Evolutionary conservation across 1,284 basidiomycete species (phyloP).

Genomic region (Lignosus rhinocerotis): DNA sequence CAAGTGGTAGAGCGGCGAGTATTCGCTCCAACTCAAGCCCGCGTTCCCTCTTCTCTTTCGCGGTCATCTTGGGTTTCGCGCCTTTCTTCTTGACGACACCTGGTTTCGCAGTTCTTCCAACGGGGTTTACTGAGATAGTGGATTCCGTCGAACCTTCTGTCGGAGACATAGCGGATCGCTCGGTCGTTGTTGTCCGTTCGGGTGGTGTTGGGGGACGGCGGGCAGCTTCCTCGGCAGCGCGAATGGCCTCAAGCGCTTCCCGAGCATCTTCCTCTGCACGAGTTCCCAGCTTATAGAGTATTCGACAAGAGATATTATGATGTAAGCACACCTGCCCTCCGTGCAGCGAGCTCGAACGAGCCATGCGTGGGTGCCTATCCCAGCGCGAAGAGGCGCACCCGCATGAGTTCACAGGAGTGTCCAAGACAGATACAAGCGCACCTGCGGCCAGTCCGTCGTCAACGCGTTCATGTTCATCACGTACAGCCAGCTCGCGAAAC

Average conservation of each 20-base stretch:
- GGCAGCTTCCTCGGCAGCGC: conserved; percentile 28
- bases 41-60: conserved; percentile 83
- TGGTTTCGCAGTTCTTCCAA: conserved; percentile 31
- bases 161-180: conserved; percentile 36
- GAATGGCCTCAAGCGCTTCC: conserved; percentile 31
- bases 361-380: conserved; percentile 61
- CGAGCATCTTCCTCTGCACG: conserved; percentile 32
- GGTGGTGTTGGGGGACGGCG: conserved; percentile 37
- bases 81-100: conserved; percentile 56
- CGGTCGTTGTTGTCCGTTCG: conserved; percentile 36
- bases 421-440: conserved; percentile 34
- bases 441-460: conserved; percentile 91
- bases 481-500: conserved; percentile 90
- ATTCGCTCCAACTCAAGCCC: conserved; percentile 73
- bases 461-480: conserved; percentile 94
- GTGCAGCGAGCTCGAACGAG: conserved; percentile 59
- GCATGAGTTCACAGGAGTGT: conserved; percentile 4
- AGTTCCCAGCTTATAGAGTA: no score
- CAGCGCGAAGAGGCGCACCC: not conserved
- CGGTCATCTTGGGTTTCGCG: conserved; percentile 62
- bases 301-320: no score
- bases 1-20: conserved; percentile 80
- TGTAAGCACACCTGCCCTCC: conserved; percentile 54
- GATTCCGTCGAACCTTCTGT: conserved; percentile 26
- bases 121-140: conserved; percentile 40